A percentile compares a stretch with the other conserved stretches of the same genome.
phyloP scores from a whole-genome alignment of 345 rosid species.

The Diplotaxis tenuifolia region DNA sequence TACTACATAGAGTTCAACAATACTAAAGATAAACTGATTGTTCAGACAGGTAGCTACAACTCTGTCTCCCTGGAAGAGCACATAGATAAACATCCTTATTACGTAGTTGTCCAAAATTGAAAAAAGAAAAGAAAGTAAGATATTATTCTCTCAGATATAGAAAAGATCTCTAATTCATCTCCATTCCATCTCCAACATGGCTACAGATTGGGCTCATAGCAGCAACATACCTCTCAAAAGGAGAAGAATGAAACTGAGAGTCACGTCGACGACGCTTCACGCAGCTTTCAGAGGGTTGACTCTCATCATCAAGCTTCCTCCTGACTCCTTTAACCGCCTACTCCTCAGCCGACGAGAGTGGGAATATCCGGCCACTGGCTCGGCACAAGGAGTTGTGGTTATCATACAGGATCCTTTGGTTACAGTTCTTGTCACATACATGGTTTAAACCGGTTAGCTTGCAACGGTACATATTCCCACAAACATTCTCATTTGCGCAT shows the following conservation, averaged over 20 bases:
- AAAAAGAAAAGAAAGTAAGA: constrained; percentile 26
- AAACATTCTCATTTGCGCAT: constrained; percentile 79
- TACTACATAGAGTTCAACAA: constrained; percentile 25
- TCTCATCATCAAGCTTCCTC: constrained; percentile 89
- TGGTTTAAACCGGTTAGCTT: constrained; percentile 82
- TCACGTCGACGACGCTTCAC: constrained; percentile 73
- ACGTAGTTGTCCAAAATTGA: constrained; percentile 32
- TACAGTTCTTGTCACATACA: constrained; percentile 96
- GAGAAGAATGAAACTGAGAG: constrained; percentile 46
- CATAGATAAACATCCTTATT: constrained; percentile 39
- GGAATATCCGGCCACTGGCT: constrained; percentile 73
- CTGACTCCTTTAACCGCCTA: constrained; percentile 86
- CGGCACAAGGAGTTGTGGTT: constrained; percentile 88
- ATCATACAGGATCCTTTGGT: constrained; percentile 92
- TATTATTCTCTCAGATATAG: constrained; percentile 23
- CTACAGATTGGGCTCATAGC: constrained; percentile 82
- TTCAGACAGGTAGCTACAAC: constrained; percentile 20
- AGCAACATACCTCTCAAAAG: constrained; percentile 83
- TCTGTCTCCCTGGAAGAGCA: constrained; percentile 45
- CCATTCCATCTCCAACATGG: constrained; percentile 96
- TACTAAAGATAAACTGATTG: constrained; percentile 22
- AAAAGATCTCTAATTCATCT: constrained; percentile 58
- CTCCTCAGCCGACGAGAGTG: constrained; percentile 69
- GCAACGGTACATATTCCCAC: constrained; percentile 90
- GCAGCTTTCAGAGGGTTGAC: constrained; percentile 60